Evolutionary conservation across 1,284 basidiomycete genomes (phyloP).

Genomic region (Malassezia yamatoensis): DNA sequence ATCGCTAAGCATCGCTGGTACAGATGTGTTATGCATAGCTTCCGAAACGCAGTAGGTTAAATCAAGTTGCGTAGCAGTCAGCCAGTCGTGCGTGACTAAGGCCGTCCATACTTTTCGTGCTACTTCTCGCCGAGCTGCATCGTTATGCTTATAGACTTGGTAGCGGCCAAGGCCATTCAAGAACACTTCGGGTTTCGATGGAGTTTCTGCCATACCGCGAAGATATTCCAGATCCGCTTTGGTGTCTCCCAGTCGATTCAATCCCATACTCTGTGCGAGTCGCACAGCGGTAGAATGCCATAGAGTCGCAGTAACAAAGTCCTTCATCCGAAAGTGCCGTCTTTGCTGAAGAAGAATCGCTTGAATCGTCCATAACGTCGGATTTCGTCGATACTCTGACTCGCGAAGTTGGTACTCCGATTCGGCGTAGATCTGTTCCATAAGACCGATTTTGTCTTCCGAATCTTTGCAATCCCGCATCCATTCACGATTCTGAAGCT

Average conservation of each 20-base stretch:
- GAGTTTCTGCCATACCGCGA: no score
- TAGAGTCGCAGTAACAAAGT: background rate
- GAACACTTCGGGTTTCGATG: background rate
- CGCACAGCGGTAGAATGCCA: background rate
- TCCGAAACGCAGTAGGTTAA: conserved; percentile 1
- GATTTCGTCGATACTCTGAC: background rate
- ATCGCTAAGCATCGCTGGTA: background rate
- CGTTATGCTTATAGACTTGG: background rate
- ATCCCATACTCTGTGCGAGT: background rate
- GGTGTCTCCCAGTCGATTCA: background rate
- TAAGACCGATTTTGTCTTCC: background rate
- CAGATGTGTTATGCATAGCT: background rate
- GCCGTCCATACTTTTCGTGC: background rate
- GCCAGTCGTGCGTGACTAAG: background rate
- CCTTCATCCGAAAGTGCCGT: background rate
- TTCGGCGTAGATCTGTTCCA: background rate
- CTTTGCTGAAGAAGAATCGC: background rate
- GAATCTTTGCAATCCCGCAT: background rate
- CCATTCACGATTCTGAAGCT: background rate
- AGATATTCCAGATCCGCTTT: background rate
- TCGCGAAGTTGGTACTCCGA: background rate
- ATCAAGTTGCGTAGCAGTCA: background rate
- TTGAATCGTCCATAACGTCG: conserved; percentile 5
- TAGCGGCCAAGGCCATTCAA: background rate
- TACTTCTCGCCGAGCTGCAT: conserved; percentile 2